These are phyloP conservation scores for Ascochyta lentis DNA, from an alignment of 2,329 filamentous ascomycete genomes.

Conservation along the genomic window DNA sequence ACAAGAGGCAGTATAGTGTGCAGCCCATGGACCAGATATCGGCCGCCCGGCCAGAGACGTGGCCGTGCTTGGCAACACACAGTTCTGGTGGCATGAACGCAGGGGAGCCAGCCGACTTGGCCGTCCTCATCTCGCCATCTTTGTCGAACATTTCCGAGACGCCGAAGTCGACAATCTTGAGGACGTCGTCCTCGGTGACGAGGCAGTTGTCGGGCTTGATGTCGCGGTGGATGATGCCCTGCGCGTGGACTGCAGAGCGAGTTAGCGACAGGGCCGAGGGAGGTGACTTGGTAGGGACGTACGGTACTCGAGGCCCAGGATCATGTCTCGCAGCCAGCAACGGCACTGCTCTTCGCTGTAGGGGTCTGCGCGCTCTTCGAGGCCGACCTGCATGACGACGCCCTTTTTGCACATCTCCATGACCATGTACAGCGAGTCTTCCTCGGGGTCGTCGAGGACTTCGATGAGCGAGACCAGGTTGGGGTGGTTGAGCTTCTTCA, in stretches of 20 bases:
- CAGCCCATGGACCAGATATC: slow-evolving; percentile 99
- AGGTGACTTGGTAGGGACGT: slow-evolving; percentile 47
- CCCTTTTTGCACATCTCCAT: slow-evolving; percentile 99
- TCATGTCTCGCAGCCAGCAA: slow-evolving; percentile 92
- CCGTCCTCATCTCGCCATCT: slow-evolving; percentile 82
- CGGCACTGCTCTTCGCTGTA: slow-evolving; percentile 84
- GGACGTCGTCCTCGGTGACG: slow-evolving; percentile 85
- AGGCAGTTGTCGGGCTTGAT: slow-evolving; percentile 98
- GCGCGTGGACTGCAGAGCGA: slow-evolving; percentile 74
- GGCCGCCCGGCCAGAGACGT: slow-evolving; percentile 85
- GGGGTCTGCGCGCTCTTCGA: slow-evolving; percentile 82
- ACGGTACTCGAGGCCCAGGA: slow-evolving; percentile 93
- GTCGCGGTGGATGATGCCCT: slow-evolving; percentile 93
- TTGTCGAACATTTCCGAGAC: slow-evolving; percentile 99
- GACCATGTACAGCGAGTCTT: slow-evolving; percentile 98
- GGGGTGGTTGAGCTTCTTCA: slow-evolving; percentile 96
- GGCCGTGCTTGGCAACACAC: slow-evolving; percentile 83
- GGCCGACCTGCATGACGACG: slow-evolving; percentile 92
- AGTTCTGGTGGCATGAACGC: slow-evolving; percentile 94
- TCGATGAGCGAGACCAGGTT: slow-evolving; percentile 95
- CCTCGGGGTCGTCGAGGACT: slow-evolving; percentile 91
- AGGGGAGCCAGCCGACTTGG: slow-evolving; percentile 92
- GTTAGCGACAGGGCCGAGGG: slow-evolving; percentile 22
- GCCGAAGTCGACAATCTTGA: slow-evolving; percentile 98
- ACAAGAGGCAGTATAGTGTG: slow-evolving; percentile 89